Base-by-base conservation (phyloP, 1,284 basidiomycete genomes). In the Cutaneotrichosporon cavernicola region DNA sequence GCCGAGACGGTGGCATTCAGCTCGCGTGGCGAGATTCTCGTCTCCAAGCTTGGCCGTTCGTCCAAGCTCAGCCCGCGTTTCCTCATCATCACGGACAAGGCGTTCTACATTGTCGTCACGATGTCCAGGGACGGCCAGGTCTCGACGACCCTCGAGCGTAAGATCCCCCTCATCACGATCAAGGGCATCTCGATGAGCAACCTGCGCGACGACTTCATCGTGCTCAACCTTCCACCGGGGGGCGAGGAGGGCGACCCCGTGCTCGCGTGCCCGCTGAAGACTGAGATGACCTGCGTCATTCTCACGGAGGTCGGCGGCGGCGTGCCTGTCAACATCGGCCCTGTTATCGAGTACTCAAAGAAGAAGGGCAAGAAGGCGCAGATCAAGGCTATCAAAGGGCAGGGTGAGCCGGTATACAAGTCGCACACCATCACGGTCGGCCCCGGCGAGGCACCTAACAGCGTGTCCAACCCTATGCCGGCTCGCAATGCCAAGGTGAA, bases 361-460 rank as follows among this genome's bases (percentile, higher is more conserved):
- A 99, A 98, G 86, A 98, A 94, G 81, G 95, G 96, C 72, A 99
- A 99, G 84, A 89, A 89, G 76, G 88, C 90, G 2, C 84, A 87
- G 62, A 93, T 99, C 81, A 90, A 90, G 76, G 90, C 93, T 69
- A 81, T 89, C 73, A 97, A 92, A 82, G 94, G 97, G 76, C 93
- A 97, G 78, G 88, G 88, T 13, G 89, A 91, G 67, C 96, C 95
- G 72, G 76, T 87, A 2, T 99, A 99, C 84, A 99, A 99, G 86
- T 95, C 91, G 72, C 91, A 93, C 73, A 87, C 88, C 4, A 90
- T 99, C 21, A 88, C 89, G 67, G 93, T 98, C 1, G 85, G 89
- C 11, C 89, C 91, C 30, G 97, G 97, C 31, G 93, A 97, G 78
- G 86, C 94, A 2, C 83, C 93, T 0, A 86, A 80, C 62, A 96